Evolutionary conservation across 1,284 basidiomycete species (phyloP).

Genomic region (Cutaneotrichosporon arboriforme): DNA sequence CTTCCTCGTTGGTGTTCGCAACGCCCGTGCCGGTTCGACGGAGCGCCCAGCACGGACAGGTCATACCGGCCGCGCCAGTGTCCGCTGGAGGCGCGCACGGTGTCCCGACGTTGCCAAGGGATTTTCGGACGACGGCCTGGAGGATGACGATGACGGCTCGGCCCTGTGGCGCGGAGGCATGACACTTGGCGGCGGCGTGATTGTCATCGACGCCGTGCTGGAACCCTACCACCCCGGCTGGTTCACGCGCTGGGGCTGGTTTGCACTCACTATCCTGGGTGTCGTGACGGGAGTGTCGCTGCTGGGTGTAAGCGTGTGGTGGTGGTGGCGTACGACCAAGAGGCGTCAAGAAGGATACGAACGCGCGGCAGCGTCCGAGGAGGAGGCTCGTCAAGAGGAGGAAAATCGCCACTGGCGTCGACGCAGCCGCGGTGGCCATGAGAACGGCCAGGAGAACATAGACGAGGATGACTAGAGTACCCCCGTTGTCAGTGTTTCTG

Average conservation of each 20-base stretch:
- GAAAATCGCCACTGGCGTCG: slow-evolving; percentile 14
- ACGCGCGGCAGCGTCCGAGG: slow-evolving; percentile 8
- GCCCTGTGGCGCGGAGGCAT: slow-evolving; percentile 42
- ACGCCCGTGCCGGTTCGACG: slow-evolving; percentile 63
- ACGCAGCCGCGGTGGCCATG: slow-evolving; percentile 3
- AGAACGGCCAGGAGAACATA: background rate
- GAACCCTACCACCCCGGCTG: slow-evolving; percentile 78
- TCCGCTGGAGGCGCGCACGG: slow-evolving; percentile 35
- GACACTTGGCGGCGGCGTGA: slow-evolving; percentile 66
- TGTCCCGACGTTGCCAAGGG: background rate
- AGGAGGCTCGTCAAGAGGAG: slow-evolving; percentile 10
- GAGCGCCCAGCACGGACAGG: slow-evolving; percentile 55
- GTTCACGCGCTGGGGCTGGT: slow-evolving; percentile 56
- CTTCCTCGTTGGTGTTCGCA: slow-evolving; percentile 83
- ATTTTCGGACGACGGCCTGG: background rate
- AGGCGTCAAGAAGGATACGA: slow-evolving; percentile 12
- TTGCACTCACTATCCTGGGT: slow-evolving; percentile 50
- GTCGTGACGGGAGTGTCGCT: slow-evolving; percentile 57
- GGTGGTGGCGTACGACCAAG: slow-evolving; percentile 50
- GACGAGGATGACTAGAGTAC: background rate
- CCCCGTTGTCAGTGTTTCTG: background rate
- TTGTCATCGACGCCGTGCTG: slow-evolving; percentile 77
- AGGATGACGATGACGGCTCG: slow-evolving; percentile 12
- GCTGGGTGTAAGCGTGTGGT: slow-evolving; percentile 57
- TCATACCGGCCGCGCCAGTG: slow-evolving; percentile 73